Percentiles rank a stretch among this genome's conserved stretches.
phyloP scores from a whole-genome alignment of 805 yeast genomes.

The Wickerhamiella nectarea region DNA sequence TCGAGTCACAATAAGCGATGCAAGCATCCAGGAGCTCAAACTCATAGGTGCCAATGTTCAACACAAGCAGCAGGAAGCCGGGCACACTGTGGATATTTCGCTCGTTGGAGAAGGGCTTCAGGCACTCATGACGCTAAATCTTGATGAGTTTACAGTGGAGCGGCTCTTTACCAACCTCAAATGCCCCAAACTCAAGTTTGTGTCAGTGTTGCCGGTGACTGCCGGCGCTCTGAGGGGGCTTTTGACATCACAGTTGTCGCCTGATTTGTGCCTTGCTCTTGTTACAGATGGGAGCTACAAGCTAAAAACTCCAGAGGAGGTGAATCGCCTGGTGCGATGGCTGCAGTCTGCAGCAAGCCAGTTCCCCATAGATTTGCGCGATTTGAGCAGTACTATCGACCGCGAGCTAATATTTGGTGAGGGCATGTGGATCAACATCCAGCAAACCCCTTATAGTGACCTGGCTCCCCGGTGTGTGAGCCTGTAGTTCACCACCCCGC shows the following conservation, averaged over 20 bases:
- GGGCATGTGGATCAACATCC: constrained; percentile 6
- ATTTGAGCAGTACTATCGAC: neutral
- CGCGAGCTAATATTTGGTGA: constrained; percentile 5
- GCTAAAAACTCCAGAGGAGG: neutral
- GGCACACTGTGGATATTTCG: neutral
- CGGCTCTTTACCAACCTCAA: neutral
- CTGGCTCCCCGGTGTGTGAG: neutral
- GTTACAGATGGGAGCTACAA: neutral
- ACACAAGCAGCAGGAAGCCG: neutral
- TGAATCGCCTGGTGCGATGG: constrained; percentile 1
- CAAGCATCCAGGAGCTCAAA: constrained; percentile 4
- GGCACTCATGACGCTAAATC: neutral
- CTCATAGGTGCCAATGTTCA: neutral
- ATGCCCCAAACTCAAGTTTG: neutral
- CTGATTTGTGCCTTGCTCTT: neutral
- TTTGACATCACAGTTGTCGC: neutral
- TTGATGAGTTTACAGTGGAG: neutral
- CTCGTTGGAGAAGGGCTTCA: neutral
- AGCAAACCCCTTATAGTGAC: constrained; percentile 1
- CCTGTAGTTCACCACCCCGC: too few species aligned
- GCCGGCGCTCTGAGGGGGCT: neutral
- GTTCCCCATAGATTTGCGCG: constrained; percentile 5
- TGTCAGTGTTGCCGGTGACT: neutral
- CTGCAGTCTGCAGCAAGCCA: constrained; percentile 1
- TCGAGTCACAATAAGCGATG: neutral